phyloP scores from a whole-genome alignment of 306 rosid species.

The Castanea sativa region DNA sequence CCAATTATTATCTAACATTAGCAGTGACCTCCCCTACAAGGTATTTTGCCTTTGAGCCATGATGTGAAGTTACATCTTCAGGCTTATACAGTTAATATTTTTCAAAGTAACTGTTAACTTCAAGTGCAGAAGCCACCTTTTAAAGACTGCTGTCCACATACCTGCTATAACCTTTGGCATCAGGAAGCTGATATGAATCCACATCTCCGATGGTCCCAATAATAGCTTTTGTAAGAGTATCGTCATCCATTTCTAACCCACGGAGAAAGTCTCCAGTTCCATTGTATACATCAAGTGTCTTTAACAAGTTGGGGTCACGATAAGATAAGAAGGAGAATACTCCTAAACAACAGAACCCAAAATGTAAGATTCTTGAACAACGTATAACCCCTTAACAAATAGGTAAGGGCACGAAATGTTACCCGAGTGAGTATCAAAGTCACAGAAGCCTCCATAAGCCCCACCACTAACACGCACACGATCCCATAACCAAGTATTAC shows the following conservation, averaged over 20 bases:
- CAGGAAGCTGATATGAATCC: constrained; percentile 97
- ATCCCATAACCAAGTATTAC: constrained; percentile 98
- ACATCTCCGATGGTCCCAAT: constrained; percentile 98
- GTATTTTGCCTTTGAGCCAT: background rate
- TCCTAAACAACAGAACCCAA: constrained; percentile 44
- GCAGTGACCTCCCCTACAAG: background rate
- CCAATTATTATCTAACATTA: background rate
- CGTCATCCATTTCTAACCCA: constrained; percentile 68
- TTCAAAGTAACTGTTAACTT: background rate
- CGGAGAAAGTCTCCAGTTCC: constrained; percentile 84
- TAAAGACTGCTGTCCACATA: constrained; percentile 28
- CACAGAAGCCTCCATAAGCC: constrained; percentile 97
- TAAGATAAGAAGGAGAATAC: constrained; percentile 93
- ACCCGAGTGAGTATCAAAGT: constrained; percentile 97
- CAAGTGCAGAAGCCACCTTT: background rate
- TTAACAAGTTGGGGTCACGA: constrained; percentile 94
- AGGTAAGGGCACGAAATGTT: background rate
- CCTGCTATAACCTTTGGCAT: constrained; percentile 99
- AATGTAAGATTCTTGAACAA: constrained; percentile 29
- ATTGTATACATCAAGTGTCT: constrained; percentile 91
- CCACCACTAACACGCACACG: constrained; percentile 98
- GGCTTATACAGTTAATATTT: background rate
- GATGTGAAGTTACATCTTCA: background rate
- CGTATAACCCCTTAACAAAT: constrained; percentile 12
- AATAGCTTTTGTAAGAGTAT: constrained; percentile 79